Percentiles rank a stretch among this genome's conserved stretches.
These are phyloP conservation scores for Cardiospermum halicacabum DNA, from an alignment of 345 rosid species.

Conservation along the genomic window DNA sequence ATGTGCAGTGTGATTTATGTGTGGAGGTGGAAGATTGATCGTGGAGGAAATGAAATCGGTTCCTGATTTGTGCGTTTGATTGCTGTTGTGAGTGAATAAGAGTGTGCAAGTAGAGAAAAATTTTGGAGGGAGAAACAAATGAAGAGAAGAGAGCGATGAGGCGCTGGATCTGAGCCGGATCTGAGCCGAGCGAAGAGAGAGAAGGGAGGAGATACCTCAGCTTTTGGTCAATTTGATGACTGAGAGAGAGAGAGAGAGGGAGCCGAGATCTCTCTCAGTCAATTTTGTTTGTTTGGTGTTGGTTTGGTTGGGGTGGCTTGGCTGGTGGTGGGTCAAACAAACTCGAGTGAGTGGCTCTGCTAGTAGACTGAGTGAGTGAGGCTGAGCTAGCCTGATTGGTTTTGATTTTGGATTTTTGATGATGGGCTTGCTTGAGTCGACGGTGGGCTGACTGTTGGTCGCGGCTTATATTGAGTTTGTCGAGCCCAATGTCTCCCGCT, in stretches of 20 bases:
- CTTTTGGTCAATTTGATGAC: too few relatives aligned
- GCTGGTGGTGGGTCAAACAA: slow-evolving; percentile 36
- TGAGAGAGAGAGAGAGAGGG: not conserved
- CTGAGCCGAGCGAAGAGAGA: slow-evolving; percentile 46
- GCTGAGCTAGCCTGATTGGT: slow-evolving; percentile 13
- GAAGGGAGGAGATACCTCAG: slow-evolving; percentile 6
- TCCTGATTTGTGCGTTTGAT: not conserved
- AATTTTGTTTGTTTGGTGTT: slow-evolving; percentile 1
- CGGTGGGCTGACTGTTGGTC: not conserved
- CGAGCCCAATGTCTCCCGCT: slow-evolving; percentile 7
- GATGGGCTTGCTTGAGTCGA: slow-evolving; percentile 2
- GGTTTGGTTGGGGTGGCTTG: slow-evolving; percentile 28
- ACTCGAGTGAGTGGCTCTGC: slow-evolving; percentile 13
- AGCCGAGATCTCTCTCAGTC: slow-evolving; percentile 14
- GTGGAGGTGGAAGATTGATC: not conserved
- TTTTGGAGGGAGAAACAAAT: slow-evolving; percentile 3
- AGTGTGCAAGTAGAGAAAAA: slow-evolving; percentile 4
- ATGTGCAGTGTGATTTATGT: too few relatives aligned
- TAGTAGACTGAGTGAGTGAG: not conserved
- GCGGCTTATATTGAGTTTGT: slow-evolving; percentile 2
- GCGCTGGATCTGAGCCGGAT: slow-evolving; percentile 34
- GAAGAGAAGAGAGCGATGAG: slow-evolving; percentile 24
- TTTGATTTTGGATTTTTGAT: not conserved
- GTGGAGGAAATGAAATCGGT: not conserved
- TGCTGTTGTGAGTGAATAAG: not conserved